Conservation (phyloP, 1,284 basidiomycete genomes). For the Rhodofomes roseus region DNA sequence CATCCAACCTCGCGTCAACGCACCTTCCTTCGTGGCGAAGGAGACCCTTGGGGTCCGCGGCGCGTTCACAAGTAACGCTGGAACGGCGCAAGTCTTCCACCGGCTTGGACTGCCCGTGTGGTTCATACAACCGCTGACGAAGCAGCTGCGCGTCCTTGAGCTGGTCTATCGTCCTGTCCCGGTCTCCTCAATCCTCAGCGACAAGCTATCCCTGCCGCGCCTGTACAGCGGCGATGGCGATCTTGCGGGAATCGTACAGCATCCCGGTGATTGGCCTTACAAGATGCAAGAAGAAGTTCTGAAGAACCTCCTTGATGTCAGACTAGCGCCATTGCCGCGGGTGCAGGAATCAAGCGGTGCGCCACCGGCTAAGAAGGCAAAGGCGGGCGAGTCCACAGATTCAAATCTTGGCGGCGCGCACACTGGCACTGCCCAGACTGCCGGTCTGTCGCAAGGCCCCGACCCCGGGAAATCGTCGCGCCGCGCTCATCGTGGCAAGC, state of each 20-base stretch:
- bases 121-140: not conserved
- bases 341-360: not conserved
- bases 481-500: not conserved
- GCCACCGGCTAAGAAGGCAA: not conserved
- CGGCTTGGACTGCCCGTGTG: not conserved
- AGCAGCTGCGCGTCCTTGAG: not conserved
- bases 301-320: not conserved
- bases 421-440: no score
- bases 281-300: not conserved
- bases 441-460: no score
- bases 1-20: not conserved
- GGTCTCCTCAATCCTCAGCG: not conserved
- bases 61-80: not conserved
- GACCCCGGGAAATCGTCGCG: no score
- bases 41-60: not conserved
- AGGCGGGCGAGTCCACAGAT: not conserved
- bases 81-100: not conserved
- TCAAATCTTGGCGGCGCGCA: not conserved
- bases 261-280: not conserved
- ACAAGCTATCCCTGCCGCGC: not conserved
- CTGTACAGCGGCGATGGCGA: not conserved
- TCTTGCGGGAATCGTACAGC: not conserved
- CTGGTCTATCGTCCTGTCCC: not conserved
- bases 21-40: not conserved
- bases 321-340: not conserved